A percentile compares a stretch with the other conserved stretches of the same genome.
phyloP scores from a whole-genome alignment of 306 rosid genomes.

The Malus fusca region DNA sequence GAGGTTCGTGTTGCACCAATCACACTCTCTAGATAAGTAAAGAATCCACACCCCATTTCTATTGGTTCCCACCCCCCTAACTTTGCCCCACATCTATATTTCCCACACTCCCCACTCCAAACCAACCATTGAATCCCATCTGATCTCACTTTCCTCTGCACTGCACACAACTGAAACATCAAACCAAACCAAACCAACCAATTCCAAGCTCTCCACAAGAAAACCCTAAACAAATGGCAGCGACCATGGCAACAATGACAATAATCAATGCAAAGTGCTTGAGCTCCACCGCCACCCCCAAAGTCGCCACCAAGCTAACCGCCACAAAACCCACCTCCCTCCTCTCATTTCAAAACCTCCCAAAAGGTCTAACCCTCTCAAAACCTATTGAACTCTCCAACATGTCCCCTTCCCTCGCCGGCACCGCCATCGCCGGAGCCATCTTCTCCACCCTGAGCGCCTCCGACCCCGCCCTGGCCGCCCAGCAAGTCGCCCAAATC shows the following conservation, averaged over 20 bases:
- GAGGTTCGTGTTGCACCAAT: slow-evolving; percentile 39
- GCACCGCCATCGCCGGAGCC: slow-evolving; percentile 77
- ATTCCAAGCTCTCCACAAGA: background rate
- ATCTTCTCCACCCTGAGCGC: slow-evolving; percentile 50
- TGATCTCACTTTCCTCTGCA: background rate
- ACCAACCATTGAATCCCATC: slow-evolving; percentile 14
- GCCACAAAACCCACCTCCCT: slow-evolving; percentile 43
- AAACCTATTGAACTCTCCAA: slow-evolving; percentile 12
- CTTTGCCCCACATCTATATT: slow-evolving; percentile 25
- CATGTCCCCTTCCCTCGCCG: slow-evolving; percentile 26
- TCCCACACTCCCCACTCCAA: background rate
- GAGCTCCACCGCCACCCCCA: slow-evolving; percentile 21
- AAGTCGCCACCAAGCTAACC: slow-evolving; percentile 29
- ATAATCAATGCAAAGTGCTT: slow-evolving; percentile 63
- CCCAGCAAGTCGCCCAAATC: slow-evolving; percentile 61
- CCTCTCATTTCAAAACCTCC: slow-evolving; percentile 48
- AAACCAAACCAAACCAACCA: background rate
- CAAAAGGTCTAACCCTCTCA: slow-evolving; percentile 33
- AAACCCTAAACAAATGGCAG: slow-evolving; percentile 46
- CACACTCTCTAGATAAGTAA: slow-evolving; percentile 46
- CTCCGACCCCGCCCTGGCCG: slow-evolving; percentile 64
- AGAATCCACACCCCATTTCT: slow-evolving; percentile 42
- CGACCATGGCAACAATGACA: slow-evolving; percentile 79
- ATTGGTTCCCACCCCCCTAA: slow-evolving; percentile 42
- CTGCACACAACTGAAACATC: background rate